A percentile compares a stretch with the other conserved stretches of the same genome.
Conservation (phyloP, 2,329 filamentous ascomycete species). For the Trichophyton mentagrophytes region DNA sequence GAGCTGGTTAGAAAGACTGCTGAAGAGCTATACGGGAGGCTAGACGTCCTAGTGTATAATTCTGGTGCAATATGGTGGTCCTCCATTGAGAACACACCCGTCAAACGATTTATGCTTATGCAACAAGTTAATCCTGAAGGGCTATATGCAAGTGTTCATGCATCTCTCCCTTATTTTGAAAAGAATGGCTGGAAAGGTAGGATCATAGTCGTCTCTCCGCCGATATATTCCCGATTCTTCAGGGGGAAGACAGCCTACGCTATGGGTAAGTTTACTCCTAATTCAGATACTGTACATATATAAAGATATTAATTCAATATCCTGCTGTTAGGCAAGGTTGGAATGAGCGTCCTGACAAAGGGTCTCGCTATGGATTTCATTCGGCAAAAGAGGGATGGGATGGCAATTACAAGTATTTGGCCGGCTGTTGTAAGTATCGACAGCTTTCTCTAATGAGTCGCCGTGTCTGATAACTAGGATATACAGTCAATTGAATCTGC, state of each 20-base stretch:
- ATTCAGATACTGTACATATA: background rate
- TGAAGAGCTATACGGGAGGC: slow-evolving; percentile 45
- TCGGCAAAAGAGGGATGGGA: slow-evolving; percentile 49
- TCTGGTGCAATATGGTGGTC: slow-evolving; percentile 79
- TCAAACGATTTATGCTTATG: slow-evolving; percentile 68
- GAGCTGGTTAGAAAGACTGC: slow-evolving; percentile 44
- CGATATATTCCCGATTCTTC: slow-evolving; percentile 77
- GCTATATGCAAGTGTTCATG: slow-evolving; percentile 59
- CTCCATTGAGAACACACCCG: slow-evolving; percentile 56
- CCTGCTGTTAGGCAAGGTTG: slow-evolving; percentile 50
- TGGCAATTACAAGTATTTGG: slow-evolving; percentile 76
- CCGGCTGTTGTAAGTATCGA: slow-evolving; percentile 51
- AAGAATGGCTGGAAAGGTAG: slow-evolving; percentile 45
- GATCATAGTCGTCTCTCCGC: slow-evolving; percentile 67
- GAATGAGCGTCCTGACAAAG: slow-evolving; percentile 69
- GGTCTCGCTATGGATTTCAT: slow-evolving; percentile 72
- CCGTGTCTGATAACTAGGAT: background rate
- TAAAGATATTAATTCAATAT: background rate
- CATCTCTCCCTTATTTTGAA: slow-evolving; percentile 52
- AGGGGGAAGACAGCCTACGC: slow-evolving; percentile 77
- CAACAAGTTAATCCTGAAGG: slow-evolving; percentile 63
- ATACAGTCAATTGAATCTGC: slow-evolving; percentile 9
- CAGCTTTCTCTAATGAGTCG: background rate
- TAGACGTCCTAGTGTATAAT: slow-evolving; percentile 73
- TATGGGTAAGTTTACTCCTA: slow-evolving; percentile 32